A percentile compares a stretch with the other conserved stretches of the same genome.
Conservation (phyloP, 2,329 filamentous ascomycete genomes). For the Tolypocladium ovalisporum region DNA sequence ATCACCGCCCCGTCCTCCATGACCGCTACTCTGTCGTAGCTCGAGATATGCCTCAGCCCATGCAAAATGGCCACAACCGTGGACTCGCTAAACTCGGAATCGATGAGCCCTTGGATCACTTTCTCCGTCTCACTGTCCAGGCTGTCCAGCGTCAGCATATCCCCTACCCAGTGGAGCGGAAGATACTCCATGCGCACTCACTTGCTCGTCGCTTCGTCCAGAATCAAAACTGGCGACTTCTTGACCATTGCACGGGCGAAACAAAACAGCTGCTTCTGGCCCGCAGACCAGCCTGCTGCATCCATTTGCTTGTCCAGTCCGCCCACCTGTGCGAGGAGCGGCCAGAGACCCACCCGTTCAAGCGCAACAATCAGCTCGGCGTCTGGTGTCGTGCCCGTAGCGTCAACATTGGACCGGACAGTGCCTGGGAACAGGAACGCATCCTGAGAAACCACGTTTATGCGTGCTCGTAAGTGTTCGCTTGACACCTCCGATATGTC, state of each 20-base stretch:
- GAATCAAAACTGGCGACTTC: not conserved
- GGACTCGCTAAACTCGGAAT: not conserved
- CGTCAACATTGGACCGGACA: not conserved
- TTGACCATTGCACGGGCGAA: not conserved
- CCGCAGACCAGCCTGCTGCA: not conserved
- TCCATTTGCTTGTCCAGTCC: not conserved
- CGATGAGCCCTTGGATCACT: not conserved
- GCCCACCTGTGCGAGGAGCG: not conserved
- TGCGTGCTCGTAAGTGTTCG: not conserved
- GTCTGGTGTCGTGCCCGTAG: not conserved
- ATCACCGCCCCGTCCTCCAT: not conserved
- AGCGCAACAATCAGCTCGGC: not conserved
- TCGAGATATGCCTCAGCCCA: not conserved
- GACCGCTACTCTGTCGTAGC: not conserved
- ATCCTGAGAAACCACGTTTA: not conserved
- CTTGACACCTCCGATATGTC: not conserved
- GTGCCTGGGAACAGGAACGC: not conserved
- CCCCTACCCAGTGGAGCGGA: too few relatives aligned
- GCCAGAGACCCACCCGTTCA: not conserved
- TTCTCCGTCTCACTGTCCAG: not conserved
- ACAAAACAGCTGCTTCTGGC: not conserved
- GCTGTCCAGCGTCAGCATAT: not conserved
- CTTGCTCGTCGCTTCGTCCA: not conserved
- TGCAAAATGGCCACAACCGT: not conserved
- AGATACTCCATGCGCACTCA: too few relatives aligned